Percentiles rank a stretch among this genome's conserved stretches.
phyloP scores from a whole-genome alignment of 257 asterid genomes.

The Perilla frutescens region DNA sequence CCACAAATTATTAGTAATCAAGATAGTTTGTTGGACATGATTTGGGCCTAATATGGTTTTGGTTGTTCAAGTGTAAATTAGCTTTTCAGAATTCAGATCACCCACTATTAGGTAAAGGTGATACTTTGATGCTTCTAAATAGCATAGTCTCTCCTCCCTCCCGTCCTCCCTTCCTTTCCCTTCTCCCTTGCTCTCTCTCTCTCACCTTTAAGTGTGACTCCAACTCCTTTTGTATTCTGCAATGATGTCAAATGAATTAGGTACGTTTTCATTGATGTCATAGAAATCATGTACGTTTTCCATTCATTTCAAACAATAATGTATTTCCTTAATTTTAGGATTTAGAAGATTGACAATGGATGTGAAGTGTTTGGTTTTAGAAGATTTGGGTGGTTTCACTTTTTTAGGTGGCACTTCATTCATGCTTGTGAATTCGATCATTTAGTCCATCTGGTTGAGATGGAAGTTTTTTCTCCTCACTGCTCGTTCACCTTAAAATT shows the following conservation, averaged over 20 bases:
- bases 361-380: background rate
- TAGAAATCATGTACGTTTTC: background rate
- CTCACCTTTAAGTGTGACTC: background rate
- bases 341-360: slow-evolving; percentile 9
- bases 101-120: slow-evolving; percentile 22
- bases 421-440: slow-evolving; percentile 9
- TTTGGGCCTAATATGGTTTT: background rate
- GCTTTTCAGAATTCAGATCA: background rate
- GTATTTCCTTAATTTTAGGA: background rate
- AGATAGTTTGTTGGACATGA: background rate
- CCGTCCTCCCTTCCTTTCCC: background rate
- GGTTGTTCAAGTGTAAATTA: background rate
- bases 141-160: background rate
- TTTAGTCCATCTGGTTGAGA: slow-evolving; percentile 20
- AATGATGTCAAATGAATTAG: background rate
- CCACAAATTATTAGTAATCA: background rate
- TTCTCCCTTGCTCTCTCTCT: background rate
- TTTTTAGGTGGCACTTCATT: background rate
- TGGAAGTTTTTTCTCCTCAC: background rate
- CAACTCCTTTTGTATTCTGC: background rate
- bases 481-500: background rate
- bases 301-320: background rate
- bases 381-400: slow-evolving; percentile 1
- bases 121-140: background rate
- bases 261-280: background rate